A percentile compares a stretch with the other conserved stretches of the same genome.
Evolutionary conservation across 345 rosid species (phyloP).

Genomic region (Mercurialis annua): DNA sequence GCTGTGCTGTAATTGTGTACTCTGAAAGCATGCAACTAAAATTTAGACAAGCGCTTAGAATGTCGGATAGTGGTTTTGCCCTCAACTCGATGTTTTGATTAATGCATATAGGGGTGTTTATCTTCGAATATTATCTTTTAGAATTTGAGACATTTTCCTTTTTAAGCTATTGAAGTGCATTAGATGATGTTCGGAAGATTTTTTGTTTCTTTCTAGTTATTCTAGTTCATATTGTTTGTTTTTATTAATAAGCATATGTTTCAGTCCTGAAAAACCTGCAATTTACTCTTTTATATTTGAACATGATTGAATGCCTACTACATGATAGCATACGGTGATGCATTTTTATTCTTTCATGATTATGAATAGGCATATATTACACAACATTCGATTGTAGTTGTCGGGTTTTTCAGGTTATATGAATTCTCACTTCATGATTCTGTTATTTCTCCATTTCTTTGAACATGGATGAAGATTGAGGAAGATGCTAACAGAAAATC

Average conservation of each 20-base stretch:
- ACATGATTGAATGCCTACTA: background rate
- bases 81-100: background rate
- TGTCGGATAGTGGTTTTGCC: background rate
- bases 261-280: background rate
- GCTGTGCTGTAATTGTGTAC: background rate
- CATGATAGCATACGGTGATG: background rate
- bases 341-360: background rate
- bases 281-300: no score
- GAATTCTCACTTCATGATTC: slow-evolving; percentile 8
- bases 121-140: no score
- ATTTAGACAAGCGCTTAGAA: slow-evolving; percentile 6
- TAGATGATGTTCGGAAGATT: background rate
- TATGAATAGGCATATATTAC: background rate
- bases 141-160: background rate
- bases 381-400: background rate
- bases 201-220: background rate
- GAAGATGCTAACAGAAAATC: slow-evolving; percentile 62
- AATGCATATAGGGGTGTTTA: background rate
- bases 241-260: background rate
- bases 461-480: slow-evolving; percentile 52
- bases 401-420: background rate
- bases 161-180: background rate
- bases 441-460: slow-evolving; percentile 1
- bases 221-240: background rate
- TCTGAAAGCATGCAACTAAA: background rate